Evolutionary conservation across 192 early-diverging fungal species (phyloP), one percentile per base, ranked within the genome.

Genomic region (Rhizophagus prolifer): DNA sequence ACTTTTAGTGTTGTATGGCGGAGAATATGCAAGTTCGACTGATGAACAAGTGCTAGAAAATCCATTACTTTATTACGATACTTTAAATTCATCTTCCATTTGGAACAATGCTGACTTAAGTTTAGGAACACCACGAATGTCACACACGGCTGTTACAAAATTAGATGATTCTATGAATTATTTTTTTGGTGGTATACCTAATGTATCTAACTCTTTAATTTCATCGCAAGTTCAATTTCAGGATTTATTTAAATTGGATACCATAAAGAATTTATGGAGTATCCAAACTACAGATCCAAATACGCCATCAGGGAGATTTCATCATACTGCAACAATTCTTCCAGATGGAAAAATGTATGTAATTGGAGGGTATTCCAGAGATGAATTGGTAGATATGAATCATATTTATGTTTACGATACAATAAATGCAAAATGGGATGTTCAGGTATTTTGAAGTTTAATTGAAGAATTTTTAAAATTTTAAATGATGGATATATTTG

Each of bases 151-250:
- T 38, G 60, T 63, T 16, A 78, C 76, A 5, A 72, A 26, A 28
- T 36, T 68, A 28, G 41, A 72, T 44, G 72, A 50, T n/a, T 41
- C 67, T 2, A 72, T 44, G n/a, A 64, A 63, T 36, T 78, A 71
- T 68, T 41, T 81, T 25, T 81, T 78, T 67, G 80, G 76, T 31
- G 80, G 80, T 59, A 70, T 59, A 12, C 79, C 79, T 31, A 25
- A 63, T 34, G 64, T 68, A 5, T 61, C 14, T 19, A 23, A 23
- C 23, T n/a, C 25, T 30, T 3, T 2, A 6, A 23, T 46, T 47
- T 71, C 70, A 46, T 5, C 50, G n/a, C 9, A 14, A 61, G 10
- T 34, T 26, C 61, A 44, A 31, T 25, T 36, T 16, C 25, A 76
- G 9, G 76, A 81, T 10, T 64, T 81, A 12, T 81, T 59, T 59